Conservation (phyloP, 1,284 basidiomycete genomes). For the Fomitopsis schrenkii region DNA sequence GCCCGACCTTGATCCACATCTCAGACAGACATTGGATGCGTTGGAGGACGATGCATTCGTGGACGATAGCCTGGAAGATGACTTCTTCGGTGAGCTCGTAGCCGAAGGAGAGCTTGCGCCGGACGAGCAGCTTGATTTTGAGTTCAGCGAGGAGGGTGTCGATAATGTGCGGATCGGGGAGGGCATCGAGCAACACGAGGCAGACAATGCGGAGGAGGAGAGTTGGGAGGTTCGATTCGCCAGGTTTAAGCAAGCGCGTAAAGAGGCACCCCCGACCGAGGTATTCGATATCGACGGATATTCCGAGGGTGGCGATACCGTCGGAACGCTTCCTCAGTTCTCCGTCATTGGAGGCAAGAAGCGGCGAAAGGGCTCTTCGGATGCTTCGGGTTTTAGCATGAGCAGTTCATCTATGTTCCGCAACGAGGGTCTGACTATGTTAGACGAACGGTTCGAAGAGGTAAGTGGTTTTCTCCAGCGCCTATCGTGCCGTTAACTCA, state of each 20-base stretch:
- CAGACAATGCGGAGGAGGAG: constrained; percentile 25
- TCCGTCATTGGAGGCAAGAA: constrained; percentile 78
- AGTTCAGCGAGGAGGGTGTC: constrained; percentile 67
- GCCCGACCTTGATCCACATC: constrained; percentile 95
- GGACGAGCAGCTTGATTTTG: constrained; percentile 56
- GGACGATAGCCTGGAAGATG: constrained; percentile 66
- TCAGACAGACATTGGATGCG: constrained; percentile 91
- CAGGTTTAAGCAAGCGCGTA: constrained; percentile 64
- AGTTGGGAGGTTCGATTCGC: constrained; percentile 77
- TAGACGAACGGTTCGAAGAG: constrained; percentile 95
- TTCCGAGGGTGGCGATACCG: constrained; percentile 81
- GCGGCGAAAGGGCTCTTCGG: constrained; percentile 71
- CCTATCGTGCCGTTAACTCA: not conserved
- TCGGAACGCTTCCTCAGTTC: constrained; percentile 66
- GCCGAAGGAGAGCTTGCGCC: constrained; percentile 63
- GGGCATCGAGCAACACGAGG: constrained; percentile 6
- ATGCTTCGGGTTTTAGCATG: constrained; percentile 94
- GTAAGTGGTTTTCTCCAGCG: constrained; percentile 36
- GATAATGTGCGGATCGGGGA: constrained; percentile 20
- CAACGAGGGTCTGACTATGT: constrained; percentile 81
- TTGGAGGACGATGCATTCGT: constrained; percentile 96
- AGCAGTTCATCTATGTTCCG: constrained; percentile 95
- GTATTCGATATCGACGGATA: constrained; percentile 43
- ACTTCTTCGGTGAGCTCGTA: constrained; percentile 74
- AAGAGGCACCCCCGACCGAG: constrained; percentile 30